Conservation (phyloP, 768 basidiomycete species). For the Suillus subaureus region DNA sequence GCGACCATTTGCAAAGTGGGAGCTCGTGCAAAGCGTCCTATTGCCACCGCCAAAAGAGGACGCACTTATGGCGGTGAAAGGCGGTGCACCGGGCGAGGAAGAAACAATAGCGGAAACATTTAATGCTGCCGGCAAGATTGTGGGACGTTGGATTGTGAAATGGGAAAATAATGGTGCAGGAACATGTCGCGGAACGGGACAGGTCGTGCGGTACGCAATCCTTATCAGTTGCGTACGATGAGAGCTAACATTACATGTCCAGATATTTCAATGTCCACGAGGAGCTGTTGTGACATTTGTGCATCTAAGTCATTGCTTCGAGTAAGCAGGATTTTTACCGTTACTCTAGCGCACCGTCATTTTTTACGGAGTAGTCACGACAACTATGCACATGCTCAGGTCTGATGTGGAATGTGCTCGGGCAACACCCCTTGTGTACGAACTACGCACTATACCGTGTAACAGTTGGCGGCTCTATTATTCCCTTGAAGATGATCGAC, state of each 20-base stretch:
- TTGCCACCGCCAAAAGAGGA: slow-evolving; percentile 43
- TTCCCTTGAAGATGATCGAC: background rate
- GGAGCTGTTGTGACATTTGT: slow-evolving; percentile 38
- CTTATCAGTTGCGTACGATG: background rate
- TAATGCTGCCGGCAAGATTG: slow-evolving; percentile 55
- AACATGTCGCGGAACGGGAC: slow-evolving; percentile 62
- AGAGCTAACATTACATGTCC: background rate
- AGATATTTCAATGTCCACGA: slow-evolving; percentile 59
- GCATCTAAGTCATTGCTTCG: background rate
- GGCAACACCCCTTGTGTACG: background rate
- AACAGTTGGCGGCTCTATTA: too few relatives aligned
- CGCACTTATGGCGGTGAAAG: slow-evolving; percentile 30
- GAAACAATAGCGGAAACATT: slow-evolving; percentile 83
- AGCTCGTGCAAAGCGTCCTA: slow-evolving; percentile 58
- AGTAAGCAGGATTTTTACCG: background rate
- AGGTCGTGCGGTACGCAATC: slow-evolving; percentile 60
- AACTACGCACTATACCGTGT: background rate
- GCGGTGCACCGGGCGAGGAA: slow-evolving; percentile 49
- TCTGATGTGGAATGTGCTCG: background rate
- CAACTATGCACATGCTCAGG: background rate
- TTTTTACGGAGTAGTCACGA: background rate
- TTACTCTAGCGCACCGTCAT: background rate
- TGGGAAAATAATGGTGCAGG: slow-evolving; percentile 73
- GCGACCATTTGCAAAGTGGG: slow-evolving; percentile 81
- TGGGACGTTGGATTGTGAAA: slow-evolving; percentile 78